phyloP scores from a whole-genome alignment of 2,329 filamentous ascomycete genomes.

The Monosporascus cannonballus region DNA sequence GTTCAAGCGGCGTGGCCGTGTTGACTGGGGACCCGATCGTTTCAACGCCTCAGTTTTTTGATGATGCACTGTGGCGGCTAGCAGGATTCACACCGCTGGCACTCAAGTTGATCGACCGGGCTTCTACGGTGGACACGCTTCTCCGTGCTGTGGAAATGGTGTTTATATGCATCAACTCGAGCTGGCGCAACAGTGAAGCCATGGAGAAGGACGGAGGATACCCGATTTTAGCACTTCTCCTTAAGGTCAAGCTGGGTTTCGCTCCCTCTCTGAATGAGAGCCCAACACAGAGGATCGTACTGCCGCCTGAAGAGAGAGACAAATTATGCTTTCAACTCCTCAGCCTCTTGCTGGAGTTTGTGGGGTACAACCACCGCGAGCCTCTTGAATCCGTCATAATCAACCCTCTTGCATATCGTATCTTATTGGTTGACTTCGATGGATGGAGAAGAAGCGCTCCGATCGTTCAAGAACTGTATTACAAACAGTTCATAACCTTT shows the following conservation, averaged over 20 bases:
- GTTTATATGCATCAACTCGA: conserved; percentile 79
- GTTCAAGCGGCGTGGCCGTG: conserved; percentile 73
- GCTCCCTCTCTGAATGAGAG: conserved; percentile 28
- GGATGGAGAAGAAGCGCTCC: conserved; percentile 79
- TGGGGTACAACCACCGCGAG: conserved; percentile 77
- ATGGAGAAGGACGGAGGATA: conserved; percentile 97
- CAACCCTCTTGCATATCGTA: conserved; percentile 89
- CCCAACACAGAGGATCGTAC: conserved; percentile 33
- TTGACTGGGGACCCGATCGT: conserved; percentile 80
- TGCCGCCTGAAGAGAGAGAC: conserved; percentile 49
- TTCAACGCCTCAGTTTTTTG: conserved; percentile 73
- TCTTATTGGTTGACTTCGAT: conserved; percentile 86
- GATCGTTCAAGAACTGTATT: conserved; percentile 81
- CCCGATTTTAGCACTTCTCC: conserved; percentile 73
- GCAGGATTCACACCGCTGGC: conserved; percentile 86
- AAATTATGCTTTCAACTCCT: conserved; percentile 59
- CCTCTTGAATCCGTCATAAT: conserved; percentile 88
- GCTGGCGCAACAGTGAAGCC: conserved; percentile 96
- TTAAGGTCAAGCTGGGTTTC: conserved; percentile 75
- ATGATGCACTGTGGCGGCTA: conserved; percentile 87
- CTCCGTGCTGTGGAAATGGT: conserved; percentile 75
- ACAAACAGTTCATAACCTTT: conserved; percentile 85
- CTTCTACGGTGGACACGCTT: conserved; percentile 63
- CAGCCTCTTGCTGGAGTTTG: conserved; percentile 72
- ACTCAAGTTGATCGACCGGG: conserved; percentile 75